These are phyloP conservation scores for Tribonema minus DNA, from an alignment of 108 stramenopile species.

Conservation along the genomic window DNA sequence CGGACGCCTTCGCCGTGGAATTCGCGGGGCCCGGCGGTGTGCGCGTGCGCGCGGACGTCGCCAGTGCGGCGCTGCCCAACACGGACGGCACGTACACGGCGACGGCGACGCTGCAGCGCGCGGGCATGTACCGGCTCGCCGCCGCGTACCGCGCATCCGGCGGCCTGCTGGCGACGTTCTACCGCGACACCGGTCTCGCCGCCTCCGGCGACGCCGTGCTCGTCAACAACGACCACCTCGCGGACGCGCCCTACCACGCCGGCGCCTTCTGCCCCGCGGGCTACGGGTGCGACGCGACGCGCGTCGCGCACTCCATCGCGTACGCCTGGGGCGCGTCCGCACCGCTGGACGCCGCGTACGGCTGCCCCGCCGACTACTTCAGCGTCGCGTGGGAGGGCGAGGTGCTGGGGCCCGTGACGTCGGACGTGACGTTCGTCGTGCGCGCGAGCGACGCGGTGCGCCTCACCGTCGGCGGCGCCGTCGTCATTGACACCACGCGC, in stretches of 20 bases:
- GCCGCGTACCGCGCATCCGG: conserved; percentile 58
- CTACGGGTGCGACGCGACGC: conserved; percentile 64
- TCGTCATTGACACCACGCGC: conserved; percentile 56
- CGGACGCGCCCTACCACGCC: conserved; percentile 42
- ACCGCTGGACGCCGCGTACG: conserved; percentile 49
- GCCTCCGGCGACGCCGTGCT: conserved; percentile 64
- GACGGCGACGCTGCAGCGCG: conserved; percentile 58
- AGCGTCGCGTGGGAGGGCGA: conserved; percentile 67
- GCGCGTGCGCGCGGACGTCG: too few species aligned
- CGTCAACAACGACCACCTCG: conserved; percentile 51
- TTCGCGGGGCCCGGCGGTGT: too few species aligned
- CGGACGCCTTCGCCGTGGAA: too few species aligned
- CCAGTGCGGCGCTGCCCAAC: too few species aligned
- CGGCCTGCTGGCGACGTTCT: conserved; percentile 71
- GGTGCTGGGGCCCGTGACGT: conserved; percentile 48
- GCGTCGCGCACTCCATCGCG: conserved; percentile 55
- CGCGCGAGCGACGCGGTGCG: conserved; percentile 47
- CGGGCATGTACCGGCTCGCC: conserved; percentile 60
- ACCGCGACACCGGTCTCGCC: conserved; percentile 56
- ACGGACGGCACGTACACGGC: conserved; percentile 63
- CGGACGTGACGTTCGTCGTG: conserved; percentile 53
- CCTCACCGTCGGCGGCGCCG: conserved; percentile 50
- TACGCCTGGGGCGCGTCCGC: conserved; percentile 64
- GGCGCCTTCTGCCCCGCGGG: conserved; percentile 5
- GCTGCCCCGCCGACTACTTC: conserved; percentile 70